Base-by-base conservation (phyloP, 345 rosid species). In the Luvunga scandens region DNA sequence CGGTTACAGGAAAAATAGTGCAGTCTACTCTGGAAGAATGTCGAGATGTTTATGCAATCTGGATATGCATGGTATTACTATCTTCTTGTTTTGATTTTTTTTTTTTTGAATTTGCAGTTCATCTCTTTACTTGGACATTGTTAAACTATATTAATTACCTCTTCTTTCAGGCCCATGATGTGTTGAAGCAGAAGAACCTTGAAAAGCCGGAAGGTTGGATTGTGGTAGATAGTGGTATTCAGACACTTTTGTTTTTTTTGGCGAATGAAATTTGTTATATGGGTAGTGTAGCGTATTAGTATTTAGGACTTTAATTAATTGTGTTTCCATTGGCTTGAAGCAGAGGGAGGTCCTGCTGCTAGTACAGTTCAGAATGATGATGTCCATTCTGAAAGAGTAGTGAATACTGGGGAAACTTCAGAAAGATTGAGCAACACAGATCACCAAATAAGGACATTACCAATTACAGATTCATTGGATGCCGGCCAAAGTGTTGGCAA, bases 11-110 rank as follows among this genome's bases (percentile, higher is more conserved):
- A 59, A 94, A 90, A 85, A 96, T 96, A 82, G 87, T 96, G 88
- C 94, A 92, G 87, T 91, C 97, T 79, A 91, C 98, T 64, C 21
- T 90, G 86, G 97, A 92, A 73, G 97, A 94, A 81, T 94, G 98
- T 78, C 87, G 87, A 72, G 98, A 94, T 85, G 91, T 92, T 75
- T 91, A 90, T 86, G 93, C 86, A 80, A 76, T 75, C 68, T 92
- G 95, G 97, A 82, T 91, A 80, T 80, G 80, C 64, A 88, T 91
- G 98, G 99, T 91, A 88, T 38, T 50, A 24, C 65, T 48, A 24
- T 62, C 1, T 2, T 78, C 66, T 65, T 34, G 21, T 34, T 42
- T 28, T 22, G 57, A 4, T 48, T 34, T 69, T 38, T 30, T 62
- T 34, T 61, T 48, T 45, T 30, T 62, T 34, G 39, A 61, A 50